A percentile compares a stretch with the other conserved stretches of the same genome.
Conservation (phyloP, 495 filamentous ascomycete species). For the Aspergillus kassunensis region DNA sequence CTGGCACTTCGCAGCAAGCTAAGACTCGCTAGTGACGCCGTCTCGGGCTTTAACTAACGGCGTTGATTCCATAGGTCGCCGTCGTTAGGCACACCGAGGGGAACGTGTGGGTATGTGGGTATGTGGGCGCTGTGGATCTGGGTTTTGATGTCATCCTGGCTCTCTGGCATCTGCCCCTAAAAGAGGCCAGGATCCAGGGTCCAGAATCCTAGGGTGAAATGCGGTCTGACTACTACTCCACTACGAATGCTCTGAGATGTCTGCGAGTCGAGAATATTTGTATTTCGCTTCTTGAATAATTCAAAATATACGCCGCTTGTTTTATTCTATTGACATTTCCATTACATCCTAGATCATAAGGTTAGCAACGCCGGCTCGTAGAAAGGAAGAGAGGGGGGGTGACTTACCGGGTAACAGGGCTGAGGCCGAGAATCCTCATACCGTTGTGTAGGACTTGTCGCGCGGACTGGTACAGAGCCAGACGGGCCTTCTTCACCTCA, state of each 20-base stretch:
- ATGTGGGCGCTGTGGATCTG: neutral
- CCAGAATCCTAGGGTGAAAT: too few relatives aligned
- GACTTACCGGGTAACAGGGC: constrained; percentile 64
- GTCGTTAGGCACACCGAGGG: neutral
- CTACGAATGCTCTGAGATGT: too few relatives aligned
- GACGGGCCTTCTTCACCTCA: constrained; percentile 68
- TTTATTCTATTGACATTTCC: neutral
- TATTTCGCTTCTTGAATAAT: constrained; percentile 7
- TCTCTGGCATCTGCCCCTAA: too few relatives aligned
- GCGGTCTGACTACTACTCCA: neutral
- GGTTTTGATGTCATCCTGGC: too few relatives aligned
- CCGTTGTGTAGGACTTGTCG: constrained; percentile 76
- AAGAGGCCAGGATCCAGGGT: too few relatives aligned
- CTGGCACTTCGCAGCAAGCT: too few relatives aligned
- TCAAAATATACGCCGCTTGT: neutral
- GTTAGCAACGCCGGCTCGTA: constrained; percentile 13
- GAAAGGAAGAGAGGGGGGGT: neutral
- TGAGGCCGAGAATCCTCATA: constrained; percentile 77
- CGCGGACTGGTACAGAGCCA: constrained; percentile 79
- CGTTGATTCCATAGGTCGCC: neutral
- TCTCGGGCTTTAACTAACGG: constrained; percentile 5
- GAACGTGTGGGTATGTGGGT: neutral
- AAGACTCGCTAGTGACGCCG: neutral
- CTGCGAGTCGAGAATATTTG: neutral
- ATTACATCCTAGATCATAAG: constrained; percentile 16